These are phyloP conservation scores for Mortierella sp. DNA, from an alignment of 371 early-diverging fungal species.

Conservation along the genomic window DNA sequence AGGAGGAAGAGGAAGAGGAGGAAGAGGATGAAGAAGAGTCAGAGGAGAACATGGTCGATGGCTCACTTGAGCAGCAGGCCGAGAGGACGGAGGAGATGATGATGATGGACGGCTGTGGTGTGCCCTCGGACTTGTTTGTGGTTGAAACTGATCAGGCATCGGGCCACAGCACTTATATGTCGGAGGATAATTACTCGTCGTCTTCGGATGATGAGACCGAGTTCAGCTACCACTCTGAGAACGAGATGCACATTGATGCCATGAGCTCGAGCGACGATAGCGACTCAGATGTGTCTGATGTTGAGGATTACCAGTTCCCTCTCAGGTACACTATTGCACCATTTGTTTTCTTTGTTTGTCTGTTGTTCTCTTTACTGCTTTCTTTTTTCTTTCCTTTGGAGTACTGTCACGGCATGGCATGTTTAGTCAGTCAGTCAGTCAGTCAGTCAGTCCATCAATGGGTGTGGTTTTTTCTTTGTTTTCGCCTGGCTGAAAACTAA, in stretches of 20 bases:
- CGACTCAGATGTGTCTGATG: conserved; percentile 53
- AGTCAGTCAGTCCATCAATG: not conserved
- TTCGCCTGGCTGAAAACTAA: not conserved
- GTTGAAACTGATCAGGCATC: conserved; percentile 39
- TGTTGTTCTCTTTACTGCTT: not conserved
- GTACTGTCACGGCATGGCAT: too few relatives aligned
- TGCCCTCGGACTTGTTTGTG: conserved; percentile 40
- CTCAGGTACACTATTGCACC: conserved; percentile 41
- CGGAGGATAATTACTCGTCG: conserved; percentile 46
- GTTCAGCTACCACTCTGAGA: conserved; percentile 37
- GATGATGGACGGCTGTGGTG: conserved; percentile 5
- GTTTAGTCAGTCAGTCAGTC: not conserved
- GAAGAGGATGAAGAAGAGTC: conserved; percentile 23
- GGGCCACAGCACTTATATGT: conserved; percentile 31
- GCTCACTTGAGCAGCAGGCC: not conserved
- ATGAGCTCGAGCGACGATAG: conserved; percentile 59
- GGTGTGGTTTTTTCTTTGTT: conserved; percentile 5
- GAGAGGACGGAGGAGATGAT: conserved; percentile 7
- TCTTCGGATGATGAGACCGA: conserved; percentile 54
- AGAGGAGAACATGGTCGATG: not conserved
- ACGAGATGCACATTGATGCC: conserved; percentile 53
- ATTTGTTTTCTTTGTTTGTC: not conserved
- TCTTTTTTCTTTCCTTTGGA: not conserved
- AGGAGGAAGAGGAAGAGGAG: conserved; percentile 46
- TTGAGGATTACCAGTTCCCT: conserved; percentile 46